These are phyloP conservation scores for Yamadazyma sp. DNA, from an alignment of 805 yeast species.

Conservation along the genomic window DNA sequence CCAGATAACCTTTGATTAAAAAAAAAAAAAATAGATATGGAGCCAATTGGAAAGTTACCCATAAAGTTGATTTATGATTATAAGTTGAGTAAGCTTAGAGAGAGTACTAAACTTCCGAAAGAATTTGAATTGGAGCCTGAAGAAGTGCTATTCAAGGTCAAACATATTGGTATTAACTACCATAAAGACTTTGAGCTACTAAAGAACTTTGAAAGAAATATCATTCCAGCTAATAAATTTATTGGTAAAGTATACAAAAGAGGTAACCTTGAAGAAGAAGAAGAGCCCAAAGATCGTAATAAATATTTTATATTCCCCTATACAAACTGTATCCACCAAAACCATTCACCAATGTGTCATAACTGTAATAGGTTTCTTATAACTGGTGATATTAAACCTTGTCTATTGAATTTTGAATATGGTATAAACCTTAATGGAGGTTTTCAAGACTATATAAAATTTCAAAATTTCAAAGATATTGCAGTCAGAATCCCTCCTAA, in stretches of 20 bases:
- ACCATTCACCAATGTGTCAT: slow-evolving; percentile 15
- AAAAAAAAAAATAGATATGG: too few species aligned
- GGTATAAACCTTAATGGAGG: slow-evolving; percentile 40
- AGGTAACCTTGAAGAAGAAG: slow-evolving; percentile 9
- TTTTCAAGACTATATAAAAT: slow-evolving; percentile 32
- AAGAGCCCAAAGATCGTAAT: slow-evolving; percentile 2
- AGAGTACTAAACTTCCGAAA: slow-evolving; percentile 22
- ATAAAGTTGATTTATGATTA: slow-evolving; percentile 25
- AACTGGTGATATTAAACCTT: slow-evolving; percentile 12
- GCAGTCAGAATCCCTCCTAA: slow-evolving; percentile 24
- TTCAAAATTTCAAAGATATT: slow-evolving; percentile 23
- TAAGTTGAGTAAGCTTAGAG: slow-evolving; percentile 16
- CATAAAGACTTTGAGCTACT: slow-evolving; percentile 21
- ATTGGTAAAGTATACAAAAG: slow-evolving; percentile 25
- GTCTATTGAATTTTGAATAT: slow-evolving; percentile 22
- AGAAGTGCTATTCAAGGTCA: slow-evolving; percentile 24
- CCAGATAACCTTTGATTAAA: not conserved
- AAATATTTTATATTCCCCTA: slow-evolving; percentile 34
- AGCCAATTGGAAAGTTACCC: slow-evolving; percentile 16
- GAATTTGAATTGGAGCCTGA: slow-evolving; percentile 19
- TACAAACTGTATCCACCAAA: slow-evolving; percentile 29
- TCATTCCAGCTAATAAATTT: slow-evolving; percentile 34
- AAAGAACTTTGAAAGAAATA: slow-evolving; percentile 5
- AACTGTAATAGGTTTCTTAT: slow-evolving; percentile 10
- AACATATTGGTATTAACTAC: slow-evolving; percentile 27